Base-by-base conservation (phyloP, 345 rosid species). In the thale cress (Arabidopsis thaliana) region DNA sequence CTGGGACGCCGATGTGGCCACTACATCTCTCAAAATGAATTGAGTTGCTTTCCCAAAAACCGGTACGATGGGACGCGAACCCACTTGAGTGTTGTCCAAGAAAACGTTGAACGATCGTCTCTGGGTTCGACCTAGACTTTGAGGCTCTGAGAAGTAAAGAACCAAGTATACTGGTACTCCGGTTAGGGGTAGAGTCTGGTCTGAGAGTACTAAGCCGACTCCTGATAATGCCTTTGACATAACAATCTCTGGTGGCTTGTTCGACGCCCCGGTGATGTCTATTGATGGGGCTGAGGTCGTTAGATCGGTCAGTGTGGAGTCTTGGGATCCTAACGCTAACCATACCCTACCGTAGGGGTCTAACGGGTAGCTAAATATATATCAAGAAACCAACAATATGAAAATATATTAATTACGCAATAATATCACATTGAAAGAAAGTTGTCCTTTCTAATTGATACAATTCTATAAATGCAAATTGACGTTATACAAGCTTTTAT, bases 231-330 rank as follows among this genome's bases (percentile, higher is more conserved):
- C 71, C 55, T 65, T 74, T 22, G 59, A 65, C 78, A 74, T 65
- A 65, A 74, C 71, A 44, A 74, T 67, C 58, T 65, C 59, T 6
- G 78, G 78, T 13, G 78, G 78, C 38, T 65, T 74, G 71, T 65
- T 74, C 2, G 65, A 42, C 4, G 30, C 72, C 11, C 49, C 30
- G 30, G 65, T 64, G 8, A 57, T 65, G 58, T 74, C 72, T 65
- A 73, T 56, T 7, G 78, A 56, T 28, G 71, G 57, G 6, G 71
- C 71, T 34, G 71, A 12, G 58, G 78, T 73, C 22, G 65, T 13
- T 32, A 73, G 65, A 55, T 73, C 71, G 12, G 64, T 36, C 44
- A 73, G 37, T 65, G 64, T 14, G 20, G 11, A 22, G 6, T 12
- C 50, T 8, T 50, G 38, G 65, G 65, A 23, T 2, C 30, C 40